Evolutionary conservation across 2,329 filamentous ascomycete genomes (phyloP), one percentile per base, ranked within the genome.

Genomic region (Exophiala calicioides): DNA sequence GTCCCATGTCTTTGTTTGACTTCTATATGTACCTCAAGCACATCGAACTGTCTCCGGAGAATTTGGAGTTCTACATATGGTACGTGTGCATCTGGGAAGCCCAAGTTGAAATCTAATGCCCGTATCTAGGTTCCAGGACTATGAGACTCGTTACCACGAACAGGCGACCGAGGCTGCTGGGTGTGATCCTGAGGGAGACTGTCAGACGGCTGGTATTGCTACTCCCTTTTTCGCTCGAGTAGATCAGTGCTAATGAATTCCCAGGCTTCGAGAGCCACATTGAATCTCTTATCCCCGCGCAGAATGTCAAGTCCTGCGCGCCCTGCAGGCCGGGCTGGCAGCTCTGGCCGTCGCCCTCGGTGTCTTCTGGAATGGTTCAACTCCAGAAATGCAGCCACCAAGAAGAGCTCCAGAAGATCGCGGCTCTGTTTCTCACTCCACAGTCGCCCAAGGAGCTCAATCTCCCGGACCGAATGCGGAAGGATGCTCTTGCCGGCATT

Each of bases 1-100:
- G 50, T 31, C 50, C 50, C 4, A 38, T 53, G 34, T 50, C 45
- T 6, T 27, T 53, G 24, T 53, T 50, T 27, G 50, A 53, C 29
- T 53, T 53, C 41, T 53, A 53, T 42, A 53, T 53, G 50, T 53
- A 53, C 29, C 50, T 53, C 26, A 53, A 53, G 38, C 50, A 53
- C 37, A 53, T 53, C 33, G 50, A 53, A 29, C 3, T 50, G 31
- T 53, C 50, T 3, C 46, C 35, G 3, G 50, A 53, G 47, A 53
- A 53, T 39, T 26, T 53, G 19, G 50, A 53, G 27, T 53, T 53
- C 41, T 50, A 46, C 19, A 50, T 50, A 19, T 53, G 50, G 50
- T 53, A 44, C 33, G 50, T 9, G 29, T 6, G 3, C 13, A 6
- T 9, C 18, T 19, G 7, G 23, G 31, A 18, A 20, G 32, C n/a